Percentiles rank a stretch among this genome's conserved stretches.
These are phyloP conservation scores for Cordyceps cicadae DNA, from an alignment of 2,329 filamentous ascomycete species.

Conservation along the genomic window DNA sequence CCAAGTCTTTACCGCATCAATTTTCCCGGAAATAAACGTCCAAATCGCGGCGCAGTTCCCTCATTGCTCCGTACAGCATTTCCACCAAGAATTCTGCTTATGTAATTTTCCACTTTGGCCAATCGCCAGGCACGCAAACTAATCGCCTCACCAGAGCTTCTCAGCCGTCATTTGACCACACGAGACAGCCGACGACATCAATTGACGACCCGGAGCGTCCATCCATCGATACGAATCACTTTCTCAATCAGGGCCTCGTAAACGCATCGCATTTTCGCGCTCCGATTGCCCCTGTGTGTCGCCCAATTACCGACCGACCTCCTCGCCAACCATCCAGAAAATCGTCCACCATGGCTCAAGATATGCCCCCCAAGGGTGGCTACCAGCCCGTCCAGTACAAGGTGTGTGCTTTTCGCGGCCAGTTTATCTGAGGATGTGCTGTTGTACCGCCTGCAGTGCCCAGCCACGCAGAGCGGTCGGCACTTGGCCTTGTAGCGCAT, in stretches of 20 bases:
- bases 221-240: neutral
- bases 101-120: slow-evolving; percentile 9
- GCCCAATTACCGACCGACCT: slow-evolving; percentile 15
- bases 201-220: neutral
- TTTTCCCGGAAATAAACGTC: neutral
- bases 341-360: slow-evolving; percentile 73
- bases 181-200: slow-evolving; percentile 6
- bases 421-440: too few species aligned
- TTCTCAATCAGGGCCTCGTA: neutral
- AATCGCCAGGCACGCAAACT: slow-evolving; percentile 12
- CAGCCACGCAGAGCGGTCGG: neutral
- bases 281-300: slow-evolving; percentile 4
- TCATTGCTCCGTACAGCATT: neutral
- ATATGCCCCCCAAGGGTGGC: slow-evolving; percentile 92
- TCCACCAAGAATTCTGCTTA: neutral
- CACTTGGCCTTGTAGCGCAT: neutral
- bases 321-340: slow-evolving; percentile 12
- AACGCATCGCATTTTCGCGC: neutral
- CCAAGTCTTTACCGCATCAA: too few species aligned
- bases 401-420: slow-evolving; percentile 42
- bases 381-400: slow-evolving; percentile 97
- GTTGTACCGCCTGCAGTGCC: neutral
- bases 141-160: slow-evolving; percentile 12
- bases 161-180: neutral
- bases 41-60: neutral